These are phyloP conservation scores for Saprolegnia parasitica DNA, from an alignment of 352 stramenopile genomes.

Conservation along the genomic window DNA sequence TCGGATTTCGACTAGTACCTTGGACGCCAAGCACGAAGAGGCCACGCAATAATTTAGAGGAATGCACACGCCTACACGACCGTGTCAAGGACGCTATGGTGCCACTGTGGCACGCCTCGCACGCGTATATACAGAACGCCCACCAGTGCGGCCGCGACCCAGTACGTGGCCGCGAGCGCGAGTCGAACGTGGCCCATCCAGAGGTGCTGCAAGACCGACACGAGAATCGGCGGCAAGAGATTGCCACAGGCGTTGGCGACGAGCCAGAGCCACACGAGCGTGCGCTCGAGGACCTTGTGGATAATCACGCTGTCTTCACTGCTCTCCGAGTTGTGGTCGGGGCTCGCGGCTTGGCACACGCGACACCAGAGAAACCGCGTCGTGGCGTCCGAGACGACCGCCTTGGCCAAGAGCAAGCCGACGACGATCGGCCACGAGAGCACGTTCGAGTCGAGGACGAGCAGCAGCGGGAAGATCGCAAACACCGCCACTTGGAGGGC, in stretches of 20 bases:
- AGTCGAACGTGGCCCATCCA: neutral
- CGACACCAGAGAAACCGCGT: neutral
- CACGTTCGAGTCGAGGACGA: neutral
- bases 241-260: neutral
- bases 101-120: neutral
- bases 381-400: neutral
- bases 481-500: neutral
- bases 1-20: too few relatives aligned
- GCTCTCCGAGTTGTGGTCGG: neutral
- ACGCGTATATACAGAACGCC: neutral
- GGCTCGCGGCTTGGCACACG: neutral
- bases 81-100: neutral
- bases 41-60: too few relatives aligned
- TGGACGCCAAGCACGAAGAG: too few relatives aligned
- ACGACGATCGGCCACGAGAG: neutral
- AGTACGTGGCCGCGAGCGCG: neutral
- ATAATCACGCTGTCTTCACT: neutral
- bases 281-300: conserved; percentile 8
- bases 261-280: conserved; percentile 5
- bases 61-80: too few relatives aligned
- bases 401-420: neutral
- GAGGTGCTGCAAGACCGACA: neutral
- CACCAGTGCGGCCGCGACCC: neutral
- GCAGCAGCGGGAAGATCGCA: neutral
- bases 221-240: neutral